Base-by-base conservation (phyloP, 768 basidiomycete species). In the Auriscalpium orientale region DNA sequence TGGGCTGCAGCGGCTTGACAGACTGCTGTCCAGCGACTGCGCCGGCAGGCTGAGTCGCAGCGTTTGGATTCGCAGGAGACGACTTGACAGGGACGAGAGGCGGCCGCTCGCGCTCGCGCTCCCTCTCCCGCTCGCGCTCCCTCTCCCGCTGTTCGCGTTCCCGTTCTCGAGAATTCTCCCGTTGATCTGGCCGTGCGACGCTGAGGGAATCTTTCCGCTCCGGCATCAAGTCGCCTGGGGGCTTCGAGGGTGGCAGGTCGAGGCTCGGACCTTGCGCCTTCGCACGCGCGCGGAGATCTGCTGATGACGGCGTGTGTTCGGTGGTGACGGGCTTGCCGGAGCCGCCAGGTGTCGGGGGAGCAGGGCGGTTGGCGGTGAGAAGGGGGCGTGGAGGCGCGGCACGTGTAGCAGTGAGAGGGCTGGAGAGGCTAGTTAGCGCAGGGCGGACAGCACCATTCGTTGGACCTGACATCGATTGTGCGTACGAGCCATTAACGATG, bases 1-100 rank as follows among this genome's bases (percentile, higher is more conserved):
- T 91, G 35, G 71, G 66, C 66, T 90, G 89, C 56, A 93, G 70
- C 0, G 90, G 89, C 63, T 89, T 85, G 36, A 91, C 82, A 1
- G 80, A 75, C 0, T 82, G 79, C 3, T 85, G 79, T 0, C 80
- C 82, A 35, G 69, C 73, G 4, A 76, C 71, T 3, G 80, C 70
- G 13, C 79, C 83, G 49, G 80, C 78, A 12, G 79, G 75, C 16
- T 79, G 76, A 3, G 79, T 67, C 13, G 68, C 73, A 13, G 81
- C 76, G 13, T 66, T 66, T 6, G 71, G 60, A 21, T 67, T 76
- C 21, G 83, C 79, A 4, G 76, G 71, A 0, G 66, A 62, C 22
- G 73, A 71, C 64, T 76, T 79, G 15, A 71, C 61, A n/a, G 83
- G 81, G 1, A 57, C 70, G 61, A 62, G 72, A 56, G 77, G 73